phyloP scores from a whole-genome alignment of 2,329 filamentous ascomycete genomes.

The Ceratocystis cubensis region DNA sequence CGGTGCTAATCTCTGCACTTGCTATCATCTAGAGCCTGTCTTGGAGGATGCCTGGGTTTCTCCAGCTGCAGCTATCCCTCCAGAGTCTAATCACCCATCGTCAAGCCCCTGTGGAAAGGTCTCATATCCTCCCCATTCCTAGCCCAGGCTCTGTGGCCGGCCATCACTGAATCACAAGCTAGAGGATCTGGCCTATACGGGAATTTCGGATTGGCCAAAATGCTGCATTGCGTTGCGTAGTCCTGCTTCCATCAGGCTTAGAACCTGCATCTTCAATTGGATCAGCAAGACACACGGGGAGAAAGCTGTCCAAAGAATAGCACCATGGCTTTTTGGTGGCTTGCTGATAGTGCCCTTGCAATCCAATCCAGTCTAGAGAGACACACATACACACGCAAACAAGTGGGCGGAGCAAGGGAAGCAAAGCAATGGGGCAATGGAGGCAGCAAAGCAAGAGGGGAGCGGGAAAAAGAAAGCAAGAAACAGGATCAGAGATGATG shows the following conservation, averaged over 20 bases:
- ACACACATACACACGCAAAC: not conserved
- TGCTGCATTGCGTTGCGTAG: not conserved
- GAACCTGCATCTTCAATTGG: not conserved
- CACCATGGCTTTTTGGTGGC: not conserved
- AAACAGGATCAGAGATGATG: constrained; percentile 4
- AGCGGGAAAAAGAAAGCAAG: not conserved
- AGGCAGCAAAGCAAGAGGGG: not conserved
- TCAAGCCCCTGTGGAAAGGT: not conserved
- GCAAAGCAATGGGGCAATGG: not conserved
- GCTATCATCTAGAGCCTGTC: not conserved
- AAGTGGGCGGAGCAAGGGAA: not conserved
- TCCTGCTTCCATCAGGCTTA: not conserved
- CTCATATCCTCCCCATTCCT: constrained; percentile 1
- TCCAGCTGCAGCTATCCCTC: not conserved
- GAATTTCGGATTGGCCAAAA: not conserved
- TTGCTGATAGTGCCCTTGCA: constrained; percentile 10
- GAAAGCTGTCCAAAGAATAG: not conserved
- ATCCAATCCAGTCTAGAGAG: constrained; percentile 7
- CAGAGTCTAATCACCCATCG: not conserved
- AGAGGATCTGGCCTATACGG: not conserved
- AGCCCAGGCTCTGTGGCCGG: not conserved
- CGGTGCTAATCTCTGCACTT: not conserved
- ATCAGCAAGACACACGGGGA: not conserved
- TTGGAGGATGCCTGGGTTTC: not conserved
- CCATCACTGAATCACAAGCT: not conserved